Evolutionary conservation across 73 alveolate genomes (phyloP), one percentile per base, ranked within the genome.

Genomic region (Tetrahymena malaccensis): DNA sequence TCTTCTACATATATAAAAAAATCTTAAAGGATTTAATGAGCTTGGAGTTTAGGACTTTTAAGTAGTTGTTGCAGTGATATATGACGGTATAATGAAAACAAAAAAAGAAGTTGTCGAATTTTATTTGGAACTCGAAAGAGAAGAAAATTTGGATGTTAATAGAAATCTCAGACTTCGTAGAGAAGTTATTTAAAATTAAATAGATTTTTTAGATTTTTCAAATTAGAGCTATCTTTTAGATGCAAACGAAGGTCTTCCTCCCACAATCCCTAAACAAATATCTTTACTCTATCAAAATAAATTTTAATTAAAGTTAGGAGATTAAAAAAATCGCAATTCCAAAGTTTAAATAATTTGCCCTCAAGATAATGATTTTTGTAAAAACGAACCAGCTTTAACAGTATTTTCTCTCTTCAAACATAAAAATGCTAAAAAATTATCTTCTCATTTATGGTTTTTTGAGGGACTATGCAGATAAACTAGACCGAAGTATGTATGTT

Each of bases 381-480:
- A 22, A 70, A 25, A 70, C 19, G 34, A n/a, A n/a, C 37, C 89
- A n/a, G 17, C 89, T 0, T 70, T 95, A 70, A 94, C 95, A 16
- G 85, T 95, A 43, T 95, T 95, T 85, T 95, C 93, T 95, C 94
- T 95, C 4, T 95, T 95, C 43, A 95, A 95, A 85, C 94, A 85
- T 43, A 85, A 44, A 34, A 95, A 95, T 89, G 97, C 95, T 10
- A 85, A 85, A 34, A 96, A 96, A 44, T 44, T 96, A 17, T 94
- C 96, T 12, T 94, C 97, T 6, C 97, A 96, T 58, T 25, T 96
- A 27, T 96, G 97, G 97, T 96, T 96, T 55, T 96, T 96, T 85
- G 94, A 94, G 11, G 97, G 97, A 8, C 56, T 96, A 25, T 96
- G 97, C 84, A 21, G 94, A 56, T 94, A 83, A 84, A 55, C 94